A percentile compares a stretch with the other conserved stretches of the same genome.
These are phyloP conservation scores for Exophiala oligosperma DNA, from an alignment of 2,329 filamentous ascomycete genomes.

Conservation along the genomic window DNA sequence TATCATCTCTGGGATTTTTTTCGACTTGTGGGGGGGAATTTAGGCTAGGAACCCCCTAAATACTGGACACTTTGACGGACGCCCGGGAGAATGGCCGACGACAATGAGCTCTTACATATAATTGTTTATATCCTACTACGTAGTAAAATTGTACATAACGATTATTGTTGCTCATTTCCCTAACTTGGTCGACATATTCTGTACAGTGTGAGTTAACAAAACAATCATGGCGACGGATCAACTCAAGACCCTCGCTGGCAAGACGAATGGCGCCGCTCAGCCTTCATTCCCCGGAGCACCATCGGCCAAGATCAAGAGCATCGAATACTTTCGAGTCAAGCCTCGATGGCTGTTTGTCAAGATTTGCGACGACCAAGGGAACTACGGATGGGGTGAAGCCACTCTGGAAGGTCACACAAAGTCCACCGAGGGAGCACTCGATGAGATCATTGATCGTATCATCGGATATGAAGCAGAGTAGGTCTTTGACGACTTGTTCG, in stretches of 20 bases:
- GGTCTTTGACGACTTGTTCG: conserved; percentile 16
- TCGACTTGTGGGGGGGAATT: neutral
- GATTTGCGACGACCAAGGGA: conserved; percentile 65
- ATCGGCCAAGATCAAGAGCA: conserved; percentile 51
- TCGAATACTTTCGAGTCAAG: conserved; percentile 74
- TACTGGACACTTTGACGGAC: neutral
- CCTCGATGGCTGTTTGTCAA: conserved; percentile 79
- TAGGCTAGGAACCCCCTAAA: no score
- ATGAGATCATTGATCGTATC: conserved; percentile 64
- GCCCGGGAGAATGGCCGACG: neutral
- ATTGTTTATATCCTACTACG: no score
- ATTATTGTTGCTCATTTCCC: no score
- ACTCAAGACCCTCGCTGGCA: conserved; percentile 17
- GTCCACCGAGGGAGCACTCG: conserved; percentile 71
- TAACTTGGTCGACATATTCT: no score
- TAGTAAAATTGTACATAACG: no score
- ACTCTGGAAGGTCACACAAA: conserved; percentile 73
- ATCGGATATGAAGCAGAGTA: conserved; percentile 71
- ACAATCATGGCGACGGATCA: conserved; percentile 23
- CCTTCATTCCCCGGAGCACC: conserved; percentile 2
- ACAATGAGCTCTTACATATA: no score
- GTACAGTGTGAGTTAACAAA: neutral
- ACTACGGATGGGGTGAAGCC: conserved; percentile 72
- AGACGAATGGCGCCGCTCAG: conserved; percentile 9
- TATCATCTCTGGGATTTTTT: neutral